Percentiles rank a stretch among this genome's conserved stretches.
Conservation (phyloP, 129 eudicot species). For the Chrysanthemum makinoi region DNA sequence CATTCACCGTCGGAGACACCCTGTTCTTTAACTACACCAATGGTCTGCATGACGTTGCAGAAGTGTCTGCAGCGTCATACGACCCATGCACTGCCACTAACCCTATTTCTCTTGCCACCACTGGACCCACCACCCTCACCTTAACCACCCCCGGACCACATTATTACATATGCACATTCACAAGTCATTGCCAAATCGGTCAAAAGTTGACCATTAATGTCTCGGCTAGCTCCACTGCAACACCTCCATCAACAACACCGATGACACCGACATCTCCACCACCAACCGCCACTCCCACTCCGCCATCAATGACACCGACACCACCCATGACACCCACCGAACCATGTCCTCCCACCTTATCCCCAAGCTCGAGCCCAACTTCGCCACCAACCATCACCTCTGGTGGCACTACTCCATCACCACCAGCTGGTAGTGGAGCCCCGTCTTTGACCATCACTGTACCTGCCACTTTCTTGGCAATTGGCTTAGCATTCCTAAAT, state of each 20-base stretch:
- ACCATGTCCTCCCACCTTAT: slow-evolving; percentile 29
- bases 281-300: not conserved
- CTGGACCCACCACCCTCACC: slow-evolving; percentile 41
- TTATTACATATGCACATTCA: slow-evolving; percentile 47
- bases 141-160: slow-evolving; percentile 44
- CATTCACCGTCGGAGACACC: slow-evolving; percentile 31
- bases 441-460: slow-evolving; percentile 26
- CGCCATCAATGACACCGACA: no score
- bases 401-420: slow-evolving; percentile 1
- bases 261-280: slow-evolving; percentile 17
- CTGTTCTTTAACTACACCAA: slow-evolving; percentile 15
- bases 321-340: not conserved
- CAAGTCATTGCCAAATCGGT: slow-evolving; percentile 41
- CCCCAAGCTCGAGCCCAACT: slow-evolving; percentile 19
- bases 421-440: slow-evolving; percentile 28
- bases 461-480: slow-evolving; percentile 31
- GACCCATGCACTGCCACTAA: slow-evolving; percentile 26
- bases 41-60: slow-evolving; percentile 13
- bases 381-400: slow-evolving; percentile 15
- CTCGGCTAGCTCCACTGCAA: slow-evolving; percentile 15
- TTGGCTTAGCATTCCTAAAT: slow-evolving; percentile 39
- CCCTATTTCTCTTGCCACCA: slow-evolving; percentile 25
- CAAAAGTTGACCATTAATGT: slow-evolving; percentile 57
- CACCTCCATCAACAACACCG: slow-evolving; percentile 36
- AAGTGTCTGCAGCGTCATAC: slow-evolving; percentile 25